Evolutionary conservation across 2,329 filamentous ascomycete genomes (phyloP).

Genomic region (Venturia asperata): DNA sequence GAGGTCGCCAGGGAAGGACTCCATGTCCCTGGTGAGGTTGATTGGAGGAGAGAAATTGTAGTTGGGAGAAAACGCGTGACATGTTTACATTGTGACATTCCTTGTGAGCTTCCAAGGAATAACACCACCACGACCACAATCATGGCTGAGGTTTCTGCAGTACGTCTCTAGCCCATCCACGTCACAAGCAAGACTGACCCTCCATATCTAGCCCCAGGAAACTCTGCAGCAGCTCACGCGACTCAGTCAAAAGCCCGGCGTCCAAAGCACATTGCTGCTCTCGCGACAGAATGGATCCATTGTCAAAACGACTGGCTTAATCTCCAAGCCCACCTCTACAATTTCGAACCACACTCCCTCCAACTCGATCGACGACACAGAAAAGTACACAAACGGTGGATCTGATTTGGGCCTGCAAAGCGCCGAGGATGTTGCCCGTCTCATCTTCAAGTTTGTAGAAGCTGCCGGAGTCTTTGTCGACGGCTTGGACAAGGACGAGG

Average conservation of each 20-base stretch:
- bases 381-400: conserved; percentile 30
- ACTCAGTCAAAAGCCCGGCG: conserved; percentile 68
- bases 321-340: conserved; percentile 50
- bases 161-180: not conserved
- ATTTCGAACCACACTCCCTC: conserved; percentile 37
- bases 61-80: conserved; percentile 12
- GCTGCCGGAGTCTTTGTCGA: conserved; percentile 62
- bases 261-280: conserved; percentile 69
- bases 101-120: not conserved
- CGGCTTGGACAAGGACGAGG: conserved; percentile 68
- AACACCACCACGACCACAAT: not conserved
- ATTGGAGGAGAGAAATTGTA: conserved; percentile 2
- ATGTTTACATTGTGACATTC: not conserved
- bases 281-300: conserved; percentile 66
- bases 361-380: conserved; percentile 29
- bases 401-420: conserved; percentile 47
- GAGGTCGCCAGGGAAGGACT: conserved; percentile 13
- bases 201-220: conserved; percentile 40
- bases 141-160: conserved; percentile 17
- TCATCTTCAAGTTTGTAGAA: conserved; percentile 71
- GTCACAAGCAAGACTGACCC: not conserved
- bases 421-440: conserved; percentile 64
- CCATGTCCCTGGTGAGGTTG: conserved; percentile 10
- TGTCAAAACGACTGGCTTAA: conserved; percentile 65
- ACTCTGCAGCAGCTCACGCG: conserved; percentile 59